Evolutionary conservation across 2,329 filamentous ascomycete genomes (phyloP), one percentile per base, ranked within the genome.

Genomic region (Cladosporium oxysporum): DNA sequence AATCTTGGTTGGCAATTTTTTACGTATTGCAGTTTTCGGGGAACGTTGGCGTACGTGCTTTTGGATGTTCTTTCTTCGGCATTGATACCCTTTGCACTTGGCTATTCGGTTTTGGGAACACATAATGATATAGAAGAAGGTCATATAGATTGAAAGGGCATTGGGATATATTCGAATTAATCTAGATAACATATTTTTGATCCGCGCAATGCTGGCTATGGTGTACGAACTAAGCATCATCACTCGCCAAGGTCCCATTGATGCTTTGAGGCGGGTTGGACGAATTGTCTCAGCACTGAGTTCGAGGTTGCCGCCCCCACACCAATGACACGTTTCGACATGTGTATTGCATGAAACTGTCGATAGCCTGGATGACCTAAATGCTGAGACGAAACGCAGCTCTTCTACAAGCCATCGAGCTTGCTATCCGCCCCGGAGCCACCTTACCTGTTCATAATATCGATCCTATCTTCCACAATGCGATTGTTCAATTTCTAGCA

Each of bases 81-180:
- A 35, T 58, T 41, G 33, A 58, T 58, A 58, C 55, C 55, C 55
- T 37, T 58, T 58, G 33, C 55, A 28, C 23, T 58, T 47, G n/a
- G n/a, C 41, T 21, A 7, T 47, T 12, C 10, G n/a, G 41, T 2
- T 21, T 47, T n/a, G 1, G 18, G 41, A 21, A 47, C 41, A n/a
- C 12, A 47, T 47, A 23, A 47, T 21, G 12, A 21, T 12, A 47
- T 23, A 47, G n/a, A 47, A 12, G 33, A 16, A 14, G 14, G 16
- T 41, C 35, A 18, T 7, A 21, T 47, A 47, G n/a, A 47, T 23
- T 23, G 41, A n/a, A 21, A n/a, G 21, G n/a, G 21, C 3, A 11
- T 6, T 12, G 41, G n/a, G 10, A n/a, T 16, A 12, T 21, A 21
- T n/a, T 23, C 41, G n/a, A 12, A 3, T 23, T 16, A 8, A 47